Conservation (phyloP, 192 early-diverging fungal genomes). For the Coemansia sp. region DNA sequence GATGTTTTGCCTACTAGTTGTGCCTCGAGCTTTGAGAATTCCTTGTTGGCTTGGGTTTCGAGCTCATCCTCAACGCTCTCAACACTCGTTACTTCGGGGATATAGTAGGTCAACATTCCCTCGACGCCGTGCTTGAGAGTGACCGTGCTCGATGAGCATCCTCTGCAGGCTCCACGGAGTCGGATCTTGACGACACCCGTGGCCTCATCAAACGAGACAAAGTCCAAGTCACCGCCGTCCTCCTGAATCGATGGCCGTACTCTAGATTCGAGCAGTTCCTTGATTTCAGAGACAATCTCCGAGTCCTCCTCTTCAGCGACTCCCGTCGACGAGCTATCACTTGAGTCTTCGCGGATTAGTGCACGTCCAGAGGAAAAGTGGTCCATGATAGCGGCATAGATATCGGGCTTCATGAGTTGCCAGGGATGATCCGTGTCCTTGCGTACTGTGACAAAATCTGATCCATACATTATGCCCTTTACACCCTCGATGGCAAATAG, state of each 20-base stretch:
- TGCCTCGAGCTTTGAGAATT: conserved; percentile 92
- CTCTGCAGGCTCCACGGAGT: conserved; percentile 93
- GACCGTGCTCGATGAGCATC: conserved; percentile 85
- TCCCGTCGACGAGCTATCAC: neutral
- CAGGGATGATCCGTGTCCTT: conserved; percentile 89
- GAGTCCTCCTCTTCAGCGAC: conserved; percentile 73
- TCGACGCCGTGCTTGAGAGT: conserved; percentile 99
- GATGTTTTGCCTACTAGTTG: conserved; percentile 17
- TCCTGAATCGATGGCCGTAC: conserved; percentile 98
- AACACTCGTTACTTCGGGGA: conserved; percentile 88
- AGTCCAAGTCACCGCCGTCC: conserved; percentile 99
- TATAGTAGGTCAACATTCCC: conserved; percentile 99
- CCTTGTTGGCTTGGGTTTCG: conserved; percentile 74
- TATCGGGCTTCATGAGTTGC: conserved; percentile 98
- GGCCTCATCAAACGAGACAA: conserved; percentile 79
- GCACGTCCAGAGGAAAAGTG: conserved; percentile 85
- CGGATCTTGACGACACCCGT: conserved; percentile 88
- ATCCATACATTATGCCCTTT: conserved; percentile 83
- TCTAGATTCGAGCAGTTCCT: conserved; percentile 94
- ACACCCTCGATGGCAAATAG: conserved; percentile 97
- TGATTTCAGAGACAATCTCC: conserved; percentile 97
- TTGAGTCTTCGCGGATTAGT: conserved; percentile 64
- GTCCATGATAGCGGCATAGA: conserved; percentile 96
- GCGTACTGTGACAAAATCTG: conserved; percentile 95
- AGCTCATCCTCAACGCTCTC: conserved; percentile 89